These are phyloP conservation scores for Paramecium octaurelia DNA, from an alignment of 73 alveolate species.

Conservation along the genomic window DNA sequence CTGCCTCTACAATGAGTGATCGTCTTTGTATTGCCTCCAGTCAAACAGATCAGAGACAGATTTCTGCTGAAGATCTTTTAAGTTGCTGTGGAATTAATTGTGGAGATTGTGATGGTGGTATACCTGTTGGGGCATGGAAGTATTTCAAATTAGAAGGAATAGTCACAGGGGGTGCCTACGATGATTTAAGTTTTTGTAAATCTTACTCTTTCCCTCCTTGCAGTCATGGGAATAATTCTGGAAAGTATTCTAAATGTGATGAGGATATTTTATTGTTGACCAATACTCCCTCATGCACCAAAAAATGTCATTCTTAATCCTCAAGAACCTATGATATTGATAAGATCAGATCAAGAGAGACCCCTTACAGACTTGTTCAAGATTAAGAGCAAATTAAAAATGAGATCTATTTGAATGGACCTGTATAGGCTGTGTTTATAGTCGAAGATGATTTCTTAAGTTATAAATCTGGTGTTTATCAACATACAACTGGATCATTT, in stretches of 20 bases:
- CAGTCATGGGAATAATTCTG: not conserved
- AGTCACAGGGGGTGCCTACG: not conserved
- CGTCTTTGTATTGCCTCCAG: conserved; percentile 68
- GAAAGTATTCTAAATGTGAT: conserved; percentile 8
- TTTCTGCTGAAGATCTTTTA: conserved; percentile 52
- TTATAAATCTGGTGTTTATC: conserved; percentile 81
- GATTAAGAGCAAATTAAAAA: not conserved
- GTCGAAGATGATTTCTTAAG: conserved; percentile 88
- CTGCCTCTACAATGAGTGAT: conserved; percentile 76
- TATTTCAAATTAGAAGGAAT: not conserved
- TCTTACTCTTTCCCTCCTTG: conserved; percentile 55
- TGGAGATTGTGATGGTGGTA: conserved; percentile 34
- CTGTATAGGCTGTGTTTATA: not conserved
- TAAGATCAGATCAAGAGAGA: not conserved
- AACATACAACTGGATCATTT: conserved; percentile 71
- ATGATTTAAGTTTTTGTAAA: not conserved
- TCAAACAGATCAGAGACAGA: not conserved
- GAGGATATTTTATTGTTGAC: not conserved
- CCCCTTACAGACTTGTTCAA: not conserved
- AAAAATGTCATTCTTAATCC: not conserved
- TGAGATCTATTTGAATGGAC: conserved; percentile 8
- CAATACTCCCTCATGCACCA: not conserved
- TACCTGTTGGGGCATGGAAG: conserved; percentile 31
- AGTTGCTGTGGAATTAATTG: conserved; percentile 27
- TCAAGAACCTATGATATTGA: not conserved